phyloP scores from a whole-genome alignment of 2,329 filamentous ascomycete species.

The Fusarium albidum region DNA sequence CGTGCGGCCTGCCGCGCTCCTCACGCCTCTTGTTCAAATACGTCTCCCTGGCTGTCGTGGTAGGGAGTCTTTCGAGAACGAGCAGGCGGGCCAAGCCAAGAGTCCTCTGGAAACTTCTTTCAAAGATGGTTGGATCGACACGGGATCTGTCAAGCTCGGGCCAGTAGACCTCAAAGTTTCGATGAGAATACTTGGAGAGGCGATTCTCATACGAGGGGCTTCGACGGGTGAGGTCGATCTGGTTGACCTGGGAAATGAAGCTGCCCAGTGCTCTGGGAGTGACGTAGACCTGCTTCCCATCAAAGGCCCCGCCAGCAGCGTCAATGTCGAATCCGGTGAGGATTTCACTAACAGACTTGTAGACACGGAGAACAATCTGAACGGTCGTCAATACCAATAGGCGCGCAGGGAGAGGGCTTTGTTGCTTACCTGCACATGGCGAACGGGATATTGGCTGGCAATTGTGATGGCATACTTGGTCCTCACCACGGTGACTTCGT shows the following conservation, averaged over 20 bases:
- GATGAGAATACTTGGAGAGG: constrained; percentile 83
- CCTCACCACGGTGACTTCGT: constrained; percentile 84
- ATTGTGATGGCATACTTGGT: constrained; percentile 92
- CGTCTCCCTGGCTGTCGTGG: constrained; percentile 69
- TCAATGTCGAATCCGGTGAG: constrained; percentile 90
- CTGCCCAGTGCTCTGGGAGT: constrained; percentile 79
- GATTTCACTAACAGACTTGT: constrained; percentile 85
- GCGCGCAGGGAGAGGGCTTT: not conserved
- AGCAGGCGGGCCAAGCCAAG: constrained; percentile 81
- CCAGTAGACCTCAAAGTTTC: constrained; percentile 88
- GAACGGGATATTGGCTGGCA: constrained; percentile 81
- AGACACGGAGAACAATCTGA: constrained; percentile 83
- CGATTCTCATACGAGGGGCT: constrained; percentile 90
- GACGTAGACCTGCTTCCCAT: constrained; percentile 81
- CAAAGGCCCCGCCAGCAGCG: constrained; percentile 81
- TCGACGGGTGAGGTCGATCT: constrained; percentile 78
- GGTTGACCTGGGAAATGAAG: constrained; percentile 84
- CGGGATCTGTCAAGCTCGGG: constrained; percentile 75
- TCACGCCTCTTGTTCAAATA: constrained; percentile 75
- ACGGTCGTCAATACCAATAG: constrained; percentile 6
- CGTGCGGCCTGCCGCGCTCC: constrained; percentile 74
- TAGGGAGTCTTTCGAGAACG: constrained; percentile 81
- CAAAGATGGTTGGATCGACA: constrained; percentile 87
- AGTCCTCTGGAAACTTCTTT: constrained; percentile 79
- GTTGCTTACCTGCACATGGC: constrained; percentile 71